A percentile compares a stretch with the other conserved stretches of the same genome.
Evolutionary conservation across 2,329 filamentous ascomycete genomes (phyloP).

Genomic region (Aspergillus pseudoterreus): DNA sequence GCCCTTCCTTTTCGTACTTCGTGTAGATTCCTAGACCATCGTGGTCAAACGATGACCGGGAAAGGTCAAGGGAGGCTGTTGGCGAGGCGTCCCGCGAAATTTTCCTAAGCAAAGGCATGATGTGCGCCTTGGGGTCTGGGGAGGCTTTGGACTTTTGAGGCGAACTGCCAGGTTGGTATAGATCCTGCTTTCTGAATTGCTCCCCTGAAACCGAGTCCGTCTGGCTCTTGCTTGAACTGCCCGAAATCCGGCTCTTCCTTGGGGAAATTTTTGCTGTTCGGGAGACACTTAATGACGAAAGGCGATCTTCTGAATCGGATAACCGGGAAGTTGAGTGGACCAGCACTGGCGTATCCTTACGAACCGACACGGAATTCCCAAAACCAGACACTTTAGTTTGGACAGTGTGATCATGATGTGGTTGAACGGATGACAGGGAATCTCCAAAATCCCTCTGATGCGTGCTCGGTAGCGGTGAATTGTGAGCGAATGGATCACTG

Average conservation of each 20-base stretch:
- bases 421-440: neutral
- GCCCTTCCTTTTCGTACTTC: slow-evolving; percentile 27
- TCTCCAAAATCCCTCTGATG: neutral
- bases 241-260: neutral
- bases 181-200: neutral
- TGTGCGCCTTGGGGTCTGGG: slow-evolving; percentile 37
- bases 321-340: slow-evolving; percentile 2
- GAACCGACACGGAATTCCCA: neutral
- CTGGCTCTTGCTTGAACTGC: neutral
- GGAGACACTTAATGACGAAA: neutral
- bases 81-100: slow-evolving; percentile 48
- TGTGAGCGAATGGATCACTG: slow-evolving; percentile 2
- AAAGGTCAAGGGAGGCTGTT: slow-evolving; percentile 51
- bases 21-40: slow-evolving; percentile 55
- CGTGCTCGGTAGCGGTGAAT: slow-evolving; percentile 1
- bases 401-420: slow-evolving; percentile 1
- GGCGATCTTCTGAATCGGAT: neutral
- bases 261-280: neutral
- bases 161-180: slow-evolving; percentile 11
- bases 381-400: neutral
- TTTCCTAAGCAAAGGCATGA: slow-evolving; percentile 56
- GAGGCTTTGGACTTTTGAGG: slow-evolving; percentile 17
- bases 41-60: slow-evolving; percentile 53
- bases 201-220: neutral
- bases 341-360: slow-evolving; percentile 6